These are phyloP conservation scores for Grosmannia penicillata DNA, from an alignment of 2,329 filamentous ascomycete species.

Conservation along the genomic window DNA sequence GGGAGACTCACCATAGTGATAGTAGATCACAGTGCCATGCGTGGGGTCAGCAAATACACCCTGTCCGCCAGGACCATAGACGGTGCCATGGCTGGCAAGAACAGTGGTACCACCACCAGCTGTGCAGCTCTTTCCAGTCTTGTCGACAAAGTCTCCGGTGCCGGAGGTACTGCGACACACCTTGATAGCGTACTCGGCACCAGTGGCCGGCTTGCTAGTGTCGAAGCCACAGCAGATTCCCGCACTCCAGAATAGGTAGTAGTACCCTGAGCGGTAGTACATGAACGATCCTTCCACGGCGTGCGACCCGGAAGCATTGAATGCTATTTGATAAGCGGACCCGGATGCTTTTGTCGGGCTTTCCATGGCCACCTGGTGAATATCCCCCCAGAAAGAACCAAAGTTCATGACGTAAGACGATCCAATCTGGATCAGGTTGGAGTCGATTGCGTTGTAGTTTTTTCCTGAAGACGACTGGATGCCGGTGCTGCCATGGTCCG, in stretches of 20 bases:
- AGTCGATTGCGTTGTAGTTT: slow-evolving; percentile 46
- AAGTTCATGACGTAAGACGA: slow-evolving; percentile 39
- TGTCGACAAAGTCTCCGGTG: slow-evolving; percentile 41
- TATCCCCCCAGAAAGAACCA: slow-evolving; percentile 53
- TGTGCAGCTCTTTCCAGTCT: slow-evolving; percentile 35
- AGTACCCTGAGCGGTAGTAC: slow-evolving; percentile 33
- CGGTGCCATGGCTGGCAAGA: slow-evolving; percentile 36
- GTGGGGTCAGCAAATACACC: slow-evolving; percentile 36
- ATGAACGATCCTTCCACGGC: slow-evolving; percentile 42
- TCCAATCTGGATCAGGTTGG: slow-evolving; percentile 32
- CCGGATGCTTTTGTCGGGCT: slow-evolving; percentile 16
- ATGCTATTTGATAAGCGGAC: slow-evolving; percentile 24
- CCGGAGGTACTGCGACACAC: slow-evolving; percentile 41
- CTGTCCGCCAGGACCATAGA: slow-evolving; percentile 50
- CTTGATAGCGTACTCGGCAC: slow-evolving; percentile 51
- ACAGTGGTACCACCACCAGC: slow-evolving; percentile 42
- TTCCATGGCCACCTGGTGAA: slow-evolving; percentile 43
- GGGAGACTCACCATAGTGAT: slow-evolving; percentile 24
- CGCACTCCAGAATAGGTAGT: slow-evolving; percentile 49
- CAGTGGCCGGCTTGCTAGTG: slow-evolving; percentile 30
- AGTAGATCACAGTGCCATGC: slow-evolving; percentile 42
- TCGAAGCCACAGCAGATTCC: slow-evolving; percentile 51
- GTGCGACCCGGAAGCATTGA: background rate
- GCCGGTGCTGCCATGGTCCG: slow-evolving; percentile 40
- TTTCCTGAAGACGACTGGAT: slow-evolving; percentile 27